Conservation (phyloP, 768 basidiomycete genomes). For the Chalciporus sphaerocephalus region DNA sequence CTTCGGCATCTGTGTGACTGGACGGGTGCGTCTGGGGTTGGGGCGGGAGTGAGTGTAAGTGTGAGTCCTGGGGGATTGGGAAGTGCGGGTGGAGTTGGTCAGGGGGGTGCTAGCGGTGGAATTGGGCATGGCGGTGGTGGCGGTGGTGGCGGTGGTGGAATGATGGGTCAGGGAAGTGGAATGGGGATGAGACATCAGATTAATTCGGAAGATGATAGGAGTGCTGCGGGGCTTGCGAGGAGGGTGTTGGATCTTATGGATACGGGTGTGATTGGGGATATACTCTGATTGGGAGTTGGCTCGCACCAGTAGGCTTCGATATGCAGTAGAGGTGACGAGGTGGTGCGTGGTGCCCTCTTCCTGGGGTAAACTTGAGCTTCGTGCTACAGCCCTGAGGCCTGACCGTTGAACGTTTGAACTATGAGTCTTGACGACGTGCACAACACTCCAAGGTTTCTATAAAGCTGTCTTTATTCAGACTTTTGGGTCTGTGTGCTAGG, state of each 20-base stretch:
- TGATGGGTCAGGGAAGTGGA: too few relatives aligned
- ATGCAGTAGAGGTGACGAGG: neutral
- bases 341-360: too few relatives aligned
- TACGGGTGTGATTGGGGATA: slow-evolving; percentile 22
- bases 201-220: slow-evolving; percentile 54
- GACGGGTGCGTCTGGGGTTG: slow-evolving; percentile 12
- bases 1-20: slow-evolving; percentile 42
- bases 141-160: neutral
- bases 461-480: too few relatives aligned
- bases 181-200: slow-evolving; percentile 30
- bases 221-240: slow-evolving; percentile 54
- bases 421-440: too few relatives aligned
- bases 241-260: slow-evolving; percentile 51
- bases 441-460: too few relatives aligned
- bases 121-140: neutral
- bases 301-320: too few relatives aligned
- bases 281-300: slow-evolving; percentile 10
- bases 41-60: slow-evolving; percentile 15
- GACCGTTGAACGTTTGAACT: too few relatives aligned
- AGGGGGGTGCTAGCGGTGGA: neutral
- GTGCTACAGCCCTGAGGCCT: too few relatives aligned
- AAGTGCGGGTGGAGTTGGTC: slow-evolving; percentile 5
- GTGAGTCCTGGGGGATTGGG: slow-evolving; percentile 30
- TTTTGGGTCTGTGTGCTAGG: too few relatives aligned
- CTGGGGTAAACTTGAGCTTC: too few relatives aligned